These are phyloP conservation scores for Malus asiatica DNA, from an alignment of 306 rosid genomes.

Conservation along the genomic window DNA sequence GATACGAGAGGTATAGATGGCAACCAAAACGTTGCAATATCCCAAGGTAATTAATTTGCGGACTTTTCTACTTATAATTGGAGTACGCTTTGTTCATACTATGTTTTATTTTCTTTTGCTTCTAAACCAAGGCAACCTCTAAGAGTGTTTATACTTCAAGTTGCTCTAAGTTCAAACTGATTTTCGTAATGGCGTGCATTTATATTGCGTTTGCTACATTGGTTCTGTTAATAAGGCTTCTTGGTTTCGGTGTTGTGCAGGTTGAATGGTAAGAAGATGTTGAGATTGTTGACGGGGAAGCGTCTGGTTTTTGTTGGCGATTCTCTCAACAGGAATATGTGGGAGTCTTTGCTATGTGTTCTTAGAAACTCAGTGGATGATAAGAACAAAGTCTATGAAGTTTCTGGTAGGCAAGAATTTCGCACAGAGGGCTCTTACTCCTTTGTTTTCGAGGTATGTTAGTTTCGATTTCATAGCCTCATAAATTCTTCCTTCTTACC, in stretches of 20 bases:
- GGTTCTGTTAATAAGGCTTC: background rate
- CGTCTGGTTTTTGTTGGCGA: constrained; percentile 19
- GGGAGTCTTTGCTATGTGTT: constrained; percentile 24
- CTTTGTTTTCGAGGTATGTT: constrained; percentile 8
- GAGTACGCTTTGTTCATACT: background rate
- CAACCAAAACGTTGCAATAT: constrained; percentile 12
- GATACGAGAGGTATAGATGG: constrained; percentile 21
- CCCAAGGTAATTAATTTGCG: constrained; percentile 15
- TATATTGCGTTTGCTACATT: background rate
- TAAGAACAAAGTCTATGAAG: constrained; percentile 17
- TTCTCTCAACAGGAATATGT: constrained; percentile 26
- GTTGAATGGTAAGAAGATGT: constrained; percentile 12
- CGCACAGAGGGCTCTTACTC: constrained; percentile 21
- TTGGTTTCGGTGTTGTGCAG: constrained; percentile 3
- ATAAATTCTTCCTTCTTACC: background rate
- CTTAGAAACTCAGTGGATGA: constrained; percentile 21
- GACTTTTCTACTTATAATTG: background rate
- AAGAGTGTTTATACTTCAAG: background rate
- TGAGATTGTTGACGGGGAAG: constrained; percentile 11
- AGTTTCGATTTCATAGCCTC: background rate
- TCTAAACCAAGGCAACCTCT: background rate
- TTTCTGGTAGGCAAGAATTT: constrained; percentile 14
- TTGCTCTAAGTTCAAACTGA: background rate
- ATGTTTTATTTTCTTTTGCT: background rate
- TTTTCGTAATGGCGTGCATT: background rate